A percentile compares a stretch with the other conserved stretches of the same genome.
Conservation (phyloP, 2,329 filamentous ascomycete species). For the Aspergillus novofumigatus region DNA sequence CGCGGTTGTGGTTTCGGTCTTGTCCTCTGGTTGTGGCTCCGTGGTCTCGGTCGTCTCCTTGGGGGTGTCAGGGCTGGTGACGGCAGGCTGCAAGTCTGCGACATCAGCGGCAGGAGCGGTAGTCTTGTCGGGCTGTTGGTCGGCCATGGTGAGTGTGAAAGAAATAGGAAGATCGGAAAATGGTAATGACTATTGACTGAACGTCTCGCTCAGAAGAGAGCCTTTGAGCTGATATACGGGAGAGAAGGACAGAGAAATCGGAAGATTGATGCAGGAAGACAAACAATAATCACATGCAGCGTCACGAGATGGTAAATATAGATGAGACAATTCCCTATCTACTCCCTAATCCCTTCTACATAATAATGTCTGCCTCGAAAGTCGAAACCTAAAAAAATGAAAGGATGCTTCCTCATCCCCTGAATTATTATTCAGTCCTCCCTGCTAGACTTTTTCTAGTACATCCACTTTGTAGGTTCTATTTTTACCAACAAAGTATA, state of each 20-base stretch:
- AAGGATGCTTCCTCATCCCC: background rate
- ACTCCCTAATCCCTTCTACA: background rate
- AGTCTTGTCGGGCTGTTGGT: slow-evolving; percentile 18
- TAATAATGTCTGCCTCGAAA: background rate
- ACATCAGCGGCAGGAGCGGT: slow-evolving; percentile 9
- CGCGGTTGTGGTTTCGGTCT: slow-evolving; percentile 5
- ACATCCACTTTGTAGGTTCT: background rate
- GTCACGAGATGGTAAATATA: background rate
- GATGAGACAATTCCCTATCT: background rate
- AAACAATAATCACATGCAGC: slow-evolving; percentile 1
- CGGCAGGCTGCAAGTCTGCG: slow-evolving; percentile 5
- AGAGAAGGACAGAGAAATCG: background rate
- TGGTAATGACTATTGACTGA: background rate
- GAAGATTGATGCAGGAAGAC: background rate
- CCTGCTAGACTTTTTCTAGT: background rate
- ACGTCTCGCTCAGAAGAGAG: background rate
- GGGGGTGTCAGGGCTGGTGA: slow-evolving; percentile 2
- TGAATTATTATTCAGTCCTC: background rate
- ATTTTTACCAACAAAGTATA: background rate
- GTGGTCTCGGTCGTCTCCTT: background rate
- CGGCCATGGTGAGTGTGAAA: slow-evolving; percentile 14
- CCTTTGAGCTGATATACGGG: background rate
- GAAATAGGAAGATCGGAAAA: background rate
- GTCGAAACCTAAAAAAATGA: background rate
- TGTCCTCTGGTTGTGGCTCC: slow-evolving; percentile 6